Percentiles rank a stretch among this genome's conserved stretches.
Evolutionary conservation across 2,329 filamentous ascomycete species (phyloP).

Genomic region (Claviceps monticola): DNA sequence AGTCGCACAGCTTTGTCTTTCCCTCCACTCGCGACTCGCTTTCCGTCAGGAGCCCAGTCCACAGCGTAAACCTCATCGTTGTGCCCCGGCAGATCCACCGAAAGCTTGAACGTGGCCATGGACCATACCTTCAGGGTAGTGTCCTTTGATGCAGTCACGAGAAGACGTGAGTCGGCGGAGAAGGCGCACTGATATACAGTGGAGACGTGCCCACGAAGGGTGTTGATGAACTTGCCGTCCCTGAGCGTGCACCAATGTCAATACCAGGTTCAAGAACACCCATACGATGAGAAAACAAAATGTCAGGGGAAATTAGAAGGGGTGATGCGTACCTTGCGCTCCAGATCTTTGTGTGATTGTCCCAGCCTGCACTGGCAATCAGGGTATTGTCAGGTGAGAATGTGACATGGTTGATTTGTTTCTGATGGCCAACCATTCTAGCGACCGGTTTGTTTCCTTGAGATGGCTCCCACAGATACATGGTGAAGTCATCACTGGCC

Average conservation of each 20-base stretch:
- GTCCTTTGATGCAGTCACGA: constrained; percentile 83
- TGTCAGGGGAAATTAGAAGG: too few species aligned
- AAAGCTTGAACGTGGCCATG: constrained; percentile 69
- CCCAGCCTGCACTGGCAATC: constrained; percentile 81
- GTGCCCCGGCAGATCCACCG: constrained; percentile 72
- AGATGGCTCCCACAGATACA: constrained; percentile 86
- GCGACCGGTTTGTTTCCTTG: constrained; percentile 69
- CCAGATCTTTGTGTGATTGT: constrained; percentile 93
- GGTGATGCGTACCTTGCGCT: constrained; percentile 45
- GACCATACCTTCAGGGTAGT: constrained; percentile 94
- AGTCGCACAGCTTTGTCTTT: constrained; percentile 71
- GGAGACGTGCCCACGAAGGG: constrained; percentile 74
- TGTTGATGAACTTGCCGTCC: constrained; percentile 68
- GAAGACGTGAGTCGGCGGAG: constrained; percentile 76
- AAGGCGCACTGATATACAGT: constrained; percentile 89
- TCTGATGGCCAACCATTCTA: constrained; percentile 86
- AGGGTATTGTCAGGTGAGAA: constrained; percentile 83
- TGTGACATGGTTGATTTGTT: constrained; percentile 88
- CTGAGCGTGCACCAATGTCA: constrained; percentile 16
- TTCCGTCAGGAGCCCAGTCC: constrained; percentile 87
- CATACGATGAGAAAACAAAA: neutral
- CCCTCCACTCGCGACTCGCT: constrained; percentile 78
- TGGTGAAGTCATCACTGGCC: constrained; percentile 88
- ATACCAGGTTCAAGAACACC: neutral
- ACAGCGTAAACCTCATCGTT: constrained; percentile 88